These are phyloP conservation scores for Pseudogymnoascus sp. DNA, from an alignment of 2,329 filamentous ascomycete species.

Conservation along the genomic window DNA sequence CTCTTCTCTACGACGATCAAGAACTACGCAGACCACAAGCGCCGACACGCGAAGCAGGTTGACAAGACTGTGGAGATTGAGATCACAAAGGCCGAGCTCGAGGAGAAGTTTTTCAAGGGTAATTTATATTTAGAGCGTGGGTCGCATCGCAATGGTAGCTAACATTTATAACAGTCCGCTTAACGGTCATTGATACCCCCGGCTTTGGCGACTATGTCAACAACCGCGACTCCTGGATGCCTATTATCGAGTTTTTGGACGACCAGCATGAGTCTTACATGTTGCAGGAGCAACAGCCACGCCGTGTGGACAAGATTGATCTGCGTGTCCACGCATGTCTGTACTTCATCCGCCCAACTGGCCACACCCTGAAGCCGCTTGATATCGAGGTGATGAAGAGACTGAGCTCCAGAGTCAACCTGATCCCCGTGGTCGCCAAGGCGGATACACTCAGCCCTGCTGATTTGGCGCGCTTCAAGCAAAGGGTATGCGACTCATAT, in stretches of 20 bases:
- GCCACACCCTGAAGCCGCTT: constrained; percentile 95
- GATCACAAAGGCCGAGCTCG: constrained; percentile 98
- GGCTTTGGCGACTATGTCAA: constrained; percentile 99
- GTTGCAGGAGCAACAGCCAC: constrained; percentile 99
- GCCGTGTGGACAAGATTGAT: constrained; percentile 97
- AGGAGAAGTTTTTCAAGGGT: constrained; percentile 99
- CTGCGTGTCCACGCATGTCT: constrained; percentile 96
- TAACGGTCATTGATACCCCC: constrained; percentile 98
- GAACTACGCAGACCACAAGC: constrained; percentile 99
- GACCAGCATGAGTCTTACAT: constrained; percentile 99
- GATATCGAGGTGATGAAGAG: constrained; percentile 99
- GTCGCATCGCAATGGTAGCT: constrained; percentile 10
- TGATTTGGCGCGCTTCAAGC: constrained; percentile 90
- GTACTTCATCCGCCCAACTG: constrained; percentile 98
- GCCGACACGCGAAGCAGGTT: constrained; percentile 97
- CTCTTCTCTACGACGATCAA: constrained; percentile 99
- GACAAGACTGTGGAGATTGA: constrained; percentile 99
- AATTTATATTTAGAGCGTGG: constrained; percentile 20
- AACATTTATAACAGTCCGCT: constrained; percentile 57
- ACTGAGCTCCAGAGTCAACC: constrained; percentile 92
- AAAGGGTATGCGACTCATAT: constrained; percentile 55
- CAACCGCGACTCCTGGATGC: constrained; percentile 99
- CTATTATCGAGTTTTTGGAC: constrained; percentile 99
- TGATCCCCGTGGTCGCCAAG: constrained; percentile 98
- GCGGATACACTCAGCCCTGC: constrained; percentile 91